Percentiles rank a stretch among this genome's conserved stretches.
Evolutionary conservation across 352 stramenopile genomes (phyloP).

Genomic region (Globisporangium nunn): DNA sequence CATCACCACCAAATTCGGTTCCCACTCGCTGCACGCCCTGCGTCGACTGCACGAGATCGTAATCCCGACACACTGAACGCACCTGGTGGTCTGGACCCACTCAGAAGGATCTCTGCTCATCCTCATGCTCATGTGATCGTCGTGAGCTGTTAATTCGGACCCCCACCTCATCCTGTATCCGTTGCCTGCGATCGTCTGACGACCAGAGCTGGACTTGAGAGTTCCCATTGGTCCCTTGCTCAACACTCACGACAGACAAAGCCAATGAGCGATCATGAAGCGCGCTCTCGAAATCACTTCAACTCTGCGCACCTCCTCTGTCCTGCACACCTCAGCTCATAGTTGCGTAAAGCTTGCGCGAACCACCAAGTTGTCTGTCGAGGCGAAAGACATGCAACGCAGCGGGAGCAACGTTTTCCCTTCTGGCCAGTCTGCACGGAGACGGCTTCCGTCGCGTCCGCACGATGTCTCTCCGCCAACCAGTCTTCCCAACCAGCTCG

Average conservation of each 20-base stretch:
- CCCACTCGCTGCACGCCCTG: background rate
- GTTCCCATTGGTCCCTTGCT: slow-evolving; percentile 3
- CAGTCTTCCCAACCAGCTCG: background rate
- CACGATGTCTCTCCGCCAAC: background rate
- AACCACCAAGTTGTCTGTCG: background rate
- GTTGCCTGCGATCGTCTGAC: background rate
- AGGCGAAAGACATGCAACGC: background rate
- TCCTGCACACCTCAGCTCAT: background rate
- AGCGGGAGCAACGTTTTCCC: background rate
- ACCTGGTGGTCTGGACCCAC: background rate
- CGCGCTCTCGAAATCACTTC: background rate
- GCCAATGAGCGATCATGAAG: background rate
- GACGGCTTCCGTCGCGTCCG: background rate
- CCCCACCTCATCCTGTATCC: background rate
- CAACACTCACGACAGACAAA: background rate
- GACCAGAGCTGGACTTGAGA: background rate
- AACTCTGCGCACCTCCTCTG: background rate
- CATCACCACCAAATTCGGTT: too few species aligned
- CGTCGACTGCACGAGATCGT: background rate
- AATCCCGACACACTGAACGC: background rate
- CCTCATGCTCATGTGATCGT: background rate
- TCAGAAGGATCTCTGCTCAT: background rate
- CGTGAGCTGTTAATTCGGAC: background rate
- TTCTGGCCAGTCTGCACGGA: background rate
- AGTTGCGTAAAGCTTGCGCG: background rate